Evolutionary conservation across 2,329 filamentous ascomycete species (phyloP).

Genomic region (Sporothrix humicola): DNA sequence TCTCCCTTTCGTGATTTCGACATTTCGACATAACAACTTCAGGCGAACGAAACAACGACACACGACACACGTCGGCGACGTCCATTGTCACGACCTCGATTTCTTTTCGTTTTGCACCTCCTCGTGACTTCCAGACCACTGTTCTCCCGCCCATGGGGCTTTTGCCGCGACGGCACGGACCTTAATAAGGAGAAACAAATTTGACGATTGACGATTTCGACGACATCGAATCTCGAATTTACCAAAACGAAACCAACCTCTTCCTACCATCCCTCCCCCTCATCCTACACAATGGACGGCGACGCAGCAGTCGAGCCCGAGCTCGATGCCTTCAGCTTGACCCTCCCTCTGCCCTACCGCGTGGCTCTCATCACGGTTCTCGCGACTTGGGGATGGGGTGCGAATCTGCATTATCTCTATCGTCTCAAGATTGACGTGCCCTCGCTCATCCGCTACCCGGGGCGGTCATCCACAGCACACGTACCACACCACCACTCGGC

Average conservation of each 20-base stretch:
- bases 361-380: slow-evolving; percentile 80
- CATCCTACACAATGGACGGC: slow-evolving; percentile 66
- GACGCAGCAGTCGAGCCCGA: slow-evolving; percentile 71
- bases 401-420: slow-evolving; percentile 87
- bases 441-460: slow-evolving; percentile 82
- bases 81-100: neutral
- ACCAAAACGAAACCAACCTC: neutral
- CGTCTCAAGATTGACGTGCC: slow-evolving; percentile 84
- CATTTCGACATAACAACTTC: neutral
- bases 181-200: slow-evolving; percentile 19
- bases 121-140: neutral
- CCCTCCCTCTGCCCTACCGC: slow-evolving; percentile 87
- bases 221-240: neutral
- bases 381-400: slow-evolving; percentile 95
- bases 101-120: too few relatives aligned
- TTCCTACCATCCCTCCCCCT: neutral
- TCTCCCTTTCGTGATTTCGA: slow-evolving; percentile 1
- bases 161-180: slow-evolving; percentile 28
- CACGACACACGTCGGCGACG: neutral
- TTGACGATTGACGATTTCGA: neutral
- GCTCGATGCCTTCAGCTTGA: slow-evolving; percentile 85
- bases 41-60: neutral
- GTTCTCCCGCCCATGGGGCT: slow-evolving; percentile 30
- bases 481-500: slow-evolving; percentile 78
- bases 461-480: slow-evolving; percentile 71